Evolutionary conservation across 805 yeast species (phyloP), one percentile per base, ranked within the genome.

Genomic region (Yamadazyma akitaensis): DNA sequence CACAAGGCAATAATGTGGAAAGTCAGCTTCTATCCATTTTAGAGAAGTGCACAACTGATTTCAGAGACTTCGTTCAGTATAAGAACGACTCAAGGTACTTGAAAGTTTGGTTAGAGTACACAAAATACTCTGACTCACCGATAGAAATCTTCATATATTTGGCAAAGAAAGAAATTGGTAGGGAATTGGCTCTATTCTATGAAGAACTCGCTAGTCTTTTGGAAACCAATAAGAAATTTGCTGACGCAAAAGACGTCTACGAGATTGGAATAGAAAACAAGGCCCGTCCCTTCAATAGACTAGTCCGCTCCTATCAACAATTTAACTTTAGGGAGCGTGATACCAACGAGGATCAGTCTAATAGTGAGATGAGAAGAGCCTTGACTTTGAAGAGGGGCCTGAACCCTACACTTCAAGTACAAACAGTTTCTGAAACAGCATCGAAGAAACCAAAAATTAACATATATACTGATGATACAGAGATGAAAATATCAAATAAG

Each of bases 1-100:
- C 91, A 0, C 80, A 82, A 34, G 95, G 81, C 0, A 71, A 74
- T 30, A 72, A 77, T 3, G 69, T 73, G 4, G 84, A 82, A 39
- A 82, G 88, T 52, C 90, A 89, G 0, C 68, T 89, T 42, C 63
- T 89, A 3, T 68, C 64, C 13, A 59, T 87, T 10, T 67, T 91
- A 30, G 96, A 88, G 58, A 68, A 84, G 40, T 85, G 94, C 54
- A 83, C 95, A 0, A 76, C 81, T 34, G 73, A 73, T 49, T 87
- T 88, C 59, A 72, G 82, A 55, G 87, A 85, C 53, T 77, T 75
- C 28, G 65, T 65, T 0, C 81, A 80, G 50, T 92, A 90, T 61
- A 83, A 81, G 49, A 85, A 91, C 60, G 97, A 92, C 60, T 81
- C 92, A 1, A 67, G 97, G 40, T 90, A 86, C 58, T 63, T 92